Evolutionary conservation across 768 basidiomycete species (phyloP).

Genomic region (Lentinula detonsa): DNA sequence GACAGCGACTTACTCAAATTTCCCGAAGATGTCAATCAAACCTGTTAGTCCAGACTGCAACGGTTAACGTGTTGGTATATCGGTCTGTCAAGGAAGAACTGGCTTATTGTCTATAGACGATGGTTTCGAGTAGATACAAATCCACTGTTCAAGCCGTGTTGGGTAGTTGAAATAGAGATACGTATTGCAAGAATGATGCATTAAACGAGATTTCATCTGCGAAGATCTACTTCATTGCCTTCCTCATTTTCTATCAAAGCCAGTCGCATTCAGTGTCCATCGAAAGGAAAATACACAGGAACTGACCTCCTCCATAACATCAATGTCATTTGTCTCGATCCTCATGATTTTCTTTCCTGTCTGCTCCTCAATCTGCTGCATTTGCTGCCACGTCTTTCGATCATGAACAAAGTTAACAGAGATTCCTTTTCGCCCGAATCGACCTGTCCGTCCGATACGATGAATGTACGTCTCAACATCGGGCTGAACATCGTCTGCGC

Average conservation of each 20-base stretch:
- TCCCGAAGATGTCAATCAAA: no score
- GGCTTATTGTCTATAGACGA: no score
- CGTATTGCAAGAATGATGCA: neutral
- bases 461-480: constrained; percentile 98
- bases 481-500: constrained; percentile 49
- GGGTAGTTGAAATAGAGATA: neutral
- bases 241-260: constrained; percentile 67
- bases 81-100: no score
- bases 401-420: constrained; percentile 98
- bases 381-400: constrained; percentile 78
- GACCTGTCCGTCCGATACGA: constrained; percentile 95
- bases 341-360: constrained; percentile 75
- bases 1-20: neutral
- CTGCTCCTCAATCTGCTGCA: constrained; percentile 81
- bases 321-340: constrained; percentile 86
- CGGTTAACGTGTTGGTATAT: no score
- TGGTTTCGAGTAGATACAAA: no score
- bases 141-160: neutral
- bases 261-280: constrained; percentile 3
- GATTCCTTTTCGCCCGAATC: constrained; percentile 95
- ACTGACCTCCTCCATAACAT: constrained; percentile 89
- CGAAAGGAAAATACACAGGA: constrained; percentile 3
- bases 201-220: neutral
- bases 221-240: constrained; percentile 55
- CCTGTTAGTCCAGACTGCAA: no score